Conservation (phyloP, 2,329 filamentous ascomycete species). For the Boeremia lycopersici region DNA sequence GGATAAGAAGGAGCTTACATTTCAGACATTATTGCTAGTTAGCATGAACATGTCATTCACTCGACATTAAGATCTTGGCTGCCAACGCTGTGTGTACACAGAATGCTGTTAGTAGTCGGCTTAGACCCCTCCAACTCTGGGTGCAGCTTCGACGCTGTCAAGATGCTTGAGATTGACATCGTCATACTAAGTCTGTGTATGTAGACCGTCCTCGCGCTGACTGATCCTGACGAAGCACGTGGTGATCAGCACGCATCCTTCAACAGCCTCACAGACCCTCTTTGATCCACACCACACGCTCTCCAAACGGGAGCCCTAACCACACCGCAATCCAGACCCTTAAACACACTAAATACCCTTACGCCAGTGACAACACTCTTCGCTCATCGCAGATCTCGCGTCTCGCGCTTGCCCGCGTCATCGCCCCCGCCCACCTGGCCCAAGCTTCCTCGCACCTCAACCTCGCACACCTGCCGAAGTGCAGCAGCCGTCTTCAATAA, state of each 20-base stretch:
- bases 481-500: not conserved
- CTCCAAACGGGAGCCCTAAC: not conserved
- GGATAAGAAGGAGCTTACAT: not conserved
- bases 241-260: not conserved
- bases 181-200: no score
- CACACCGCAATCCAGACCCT: not conserved
- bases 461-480: not conserved
- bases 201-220: no score
- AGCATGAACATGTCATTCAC: conserved; percentile 18
- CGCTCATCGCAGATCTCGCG: not conserved
- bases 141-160: no score
- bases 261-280: not conserved
- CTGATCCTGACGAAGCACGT: not conserved
- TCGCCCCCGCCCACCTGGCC: conserved; percentile 8
- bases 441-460: conserved; percentile 1
- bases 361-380: not conserved
- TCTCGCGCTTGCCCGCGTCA: not conserved
- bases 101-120: no score
- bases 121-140: no score
- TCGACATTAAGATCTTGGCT: not conserved
- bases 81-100: no score
- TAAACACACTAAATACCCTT: not conserved
- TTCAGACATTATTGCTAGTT: conserved; percentile 18
- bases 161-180: no score
- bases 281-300: not conserved